Base-by-base conservation (phyloP, 768 basidiomycete species). In the Tylopilus felleus region DNA sequence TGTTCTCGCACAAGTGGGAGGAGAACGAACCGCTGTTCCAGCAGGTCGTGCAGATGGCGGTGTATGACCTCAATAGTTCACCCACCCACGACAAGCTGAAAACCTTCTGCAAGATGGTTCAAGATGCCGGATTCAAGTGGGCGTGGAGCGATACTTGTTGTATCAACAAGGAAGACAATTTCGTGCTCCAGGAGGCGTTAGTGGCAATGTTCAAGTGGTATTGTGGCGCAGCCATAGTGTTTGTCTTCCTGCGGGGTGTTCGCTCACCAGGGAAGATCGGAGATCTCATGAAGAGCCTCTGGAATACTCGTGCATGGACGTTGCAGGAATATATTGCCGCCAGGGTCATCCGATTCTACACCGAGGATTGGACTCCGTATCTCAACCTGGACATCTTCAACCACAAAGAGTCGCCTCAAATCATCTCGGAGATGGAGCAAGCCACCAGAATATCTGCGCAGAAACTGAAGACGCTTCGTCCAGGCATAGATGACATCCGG, bases 251-350 rank as follows among this genome's bases (percentile, higher is more conserved):
- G 23, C 42, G 42, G 1, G 56, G 47, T n/a, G 56, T 56, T 5
- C 40, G 6, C 8, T 45, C 46, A 13, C 28, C 27, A 13, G 22
- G 27, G 5, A n/a, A 44, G 19, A 22, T 7, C 17, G 55, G 52
- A 1, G 51, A 41, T 23, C 51, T 56, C 7, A 4, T 3, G 16
- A 27, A 0, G 8, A 48, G 47, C 2, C 31, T 12, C 1, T 57
- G 56, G 56, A 53, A 50, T 39, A 58, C 45, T 12, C 39, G 57
- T 0, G 49, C n/a, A 1, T 58, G 57, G 57, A 58, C 49, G 1
- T 39, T 49, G 0, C 56, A 55, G 27, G 53, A 57, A 10, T 58
- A 56, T 7, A 8, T 47, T 8, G 57, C 54, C 1, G 33, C 57
- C 16, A 47, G 23, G 4, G 46, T 27, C 17, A 36, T 58, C 19